Conservation (phyloP, 1,284 basidiomycete genomes). For the Irpex sp. region DNA sequence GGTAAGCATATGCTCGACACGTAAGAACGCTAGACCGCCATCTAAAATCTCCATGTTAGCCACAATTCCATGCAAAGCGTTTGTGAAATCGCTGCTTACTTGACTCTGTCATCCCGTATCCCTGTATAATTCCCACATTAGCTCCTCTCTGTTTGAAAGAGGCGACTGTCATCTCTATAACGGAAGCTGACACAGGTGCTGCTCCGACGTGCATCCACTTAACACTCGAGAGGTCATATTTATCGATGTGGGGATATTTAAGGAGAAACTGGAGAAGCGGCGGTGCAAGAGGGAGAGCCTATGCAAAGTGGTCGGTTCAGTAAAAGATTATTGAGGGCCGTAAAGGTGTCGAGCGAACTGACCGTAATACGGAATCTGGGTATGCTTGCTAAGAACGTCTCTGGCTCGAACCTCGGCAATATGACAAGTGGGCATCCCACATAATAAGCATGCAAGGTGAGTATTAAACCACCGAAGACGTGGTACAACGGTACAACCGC, state of each 20-base stretch:
- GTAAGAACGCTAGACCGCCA: constrained; percentile 7
- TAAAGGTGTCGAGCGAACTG: constrained; percentile 26
- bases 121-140: constrained; percentile 5
- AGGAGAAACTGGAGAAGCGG: constrained; percentile 2
- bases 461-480: constrained; percentile 52
- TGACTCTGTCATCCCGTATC: constrained; percentile 11
- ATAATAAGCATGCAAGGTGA: constrained; percentile 68
- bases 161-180: constrained; percentile 2
- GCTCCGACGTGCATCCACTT: constrained; percentile 10
- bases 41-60: constrained; percentile 11
- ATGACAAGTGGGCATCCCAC: constrained; percentile 72
- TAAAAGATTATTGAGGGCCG: constrained; percentile 59
- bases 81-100: constrained; percentile 11
- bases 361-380: constrained; percentile 72
- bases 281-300: constrained; percentile 40
- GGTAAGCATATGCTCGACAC: constrained; percentile 5
- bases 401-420: constrained; percentile 80
- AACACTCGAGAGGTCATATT: constrained; percentile 12
- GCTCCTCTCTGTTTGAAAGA: constrained; percentile 4
- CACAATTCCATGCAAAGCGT: no score
- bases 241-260: neutral
- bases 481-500: constrained; percentile 57
- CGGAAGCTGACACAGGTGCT: constrained; percentile 11
- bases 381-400: constrained; percentile 72
- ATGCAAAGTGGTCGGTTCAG: constrained; percentile 54